These are phyloP conservation scores for Vitis hybrid DNA, from an alignment of 177 flowering plant genomes.

Conservation along the genomic window DNA sequence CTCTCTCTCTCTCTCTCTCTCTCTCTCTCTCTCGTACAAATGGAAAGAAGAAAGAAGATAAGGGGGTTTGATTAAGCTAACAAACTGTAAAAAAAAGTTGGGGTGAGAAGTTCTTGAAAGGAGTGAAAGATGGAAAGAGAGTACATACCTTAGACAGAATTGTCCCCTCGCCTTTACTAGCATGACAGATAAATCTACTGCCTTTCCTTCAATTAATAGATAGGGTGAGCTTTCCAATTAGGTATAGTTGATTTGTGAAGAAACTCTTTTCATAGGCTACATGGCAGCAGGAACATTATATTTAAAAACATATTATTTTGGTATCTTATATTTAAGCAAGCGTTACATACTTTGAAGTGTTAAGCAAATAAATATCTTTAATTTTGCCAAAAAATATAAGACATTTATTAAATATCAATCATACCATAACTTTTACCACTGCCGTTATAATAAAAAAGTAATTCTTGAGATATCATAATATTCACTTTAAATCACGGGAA, in stretches of 20 bases:
- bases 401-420: too few relatives aligned
- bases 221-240: background rate
- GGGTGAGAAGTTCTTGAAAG: slow-evolving; percentile 6
- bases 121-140: slow-evolving; percentile 10
- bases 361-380: too few relatives aligned
- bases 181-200: slow-evolving; percentile 15
- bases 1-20: background rate
- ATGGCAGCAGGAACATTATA: too few relatives aligned
- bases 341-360: too few relatives aligned
- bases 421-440: too few relatives aligned
- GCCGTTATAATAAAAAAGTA: too few relatives aligned
- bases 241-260: background rate
- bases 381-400: too few relatives aligned
- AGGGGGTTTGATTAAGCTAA: too few relatives aligned
- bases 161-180: slow-evolving; percentile 6
- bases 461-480: too few relatives aligned
- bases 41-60: background rate
- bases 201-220: background rate
- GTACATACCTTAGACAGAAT: background rate
- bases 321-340: too few relatives aligned
- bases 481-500: too few relatives aligned
- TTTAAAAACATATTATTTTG: too few relatives aligned
- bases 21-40: slow-evolving; percentile 3
- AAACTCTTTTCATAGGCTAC: background rate
- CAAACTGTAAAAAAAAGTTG: slow-evolving; percentile 12